phyloP scores from a whole-genome alignment of 352 stramenopile species.

The Bremia lactucae region DNA sequence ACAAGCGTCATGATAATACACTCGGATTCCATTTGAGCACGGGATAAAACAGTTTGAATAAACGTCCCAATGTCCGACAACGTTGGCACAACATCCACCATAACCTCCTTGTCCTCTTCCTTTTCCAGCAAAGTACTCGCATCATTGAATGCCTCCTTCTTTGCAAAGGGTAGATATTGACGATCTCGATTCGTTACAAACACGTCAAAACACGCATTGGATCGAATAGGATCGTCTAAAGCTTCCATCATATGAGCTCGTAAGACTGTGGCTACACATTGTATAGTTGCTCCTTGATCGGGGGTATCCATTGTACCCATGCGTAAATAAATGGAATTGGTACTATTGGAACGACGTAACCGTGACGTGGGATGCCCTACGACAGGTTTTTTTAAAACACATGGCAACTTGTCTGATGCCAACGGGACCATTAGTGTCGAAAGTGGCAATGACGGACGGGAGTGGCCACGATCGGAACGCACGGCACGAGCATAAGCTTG shows the following conservation, averaged over 20 bases:
- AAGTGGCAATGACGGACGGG: slow-evolving; percentile 15
- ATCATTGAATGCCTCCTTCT: slow-evolving; percentile 16
- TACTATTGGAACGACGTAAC: slow-evolving; percentile 89
- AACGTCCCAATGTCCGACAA: slow-evolving; percentile 87
- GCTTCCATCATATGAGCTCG: slow-evolving; percentile 92
- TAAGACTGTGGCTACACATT: slow-evolving; percentile 92
- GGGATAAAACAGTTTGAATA: slow-evolving; percentile 89
- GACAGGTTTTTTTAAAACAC: not conserved
- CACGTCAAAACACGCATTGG: slow-evolving; percentile 52
- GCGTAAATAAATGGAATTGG: slow-evolving; percentile 88
- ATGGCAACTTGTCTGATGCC: slow-evolving; percentile 12
- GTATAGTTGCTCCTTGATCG: slow-evolving; percentile 93
- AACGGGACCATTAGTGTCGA: slow-evolving; percentile 16
- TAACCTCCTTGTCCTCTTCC: slow-evolving; percentile 20
- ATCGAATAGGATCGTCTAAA: slow-evolving; percentile 33
- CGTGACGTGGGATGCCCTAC: not conserved
- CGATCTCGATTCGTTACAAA: slow-evolving; percentile 54
- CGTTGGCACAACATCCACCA: slow-evolving; percentile 56
- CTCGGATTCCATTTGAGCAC: slow-evolving; percentile 89
- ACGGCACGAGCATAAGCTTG: slow-evolving; percentile 40
- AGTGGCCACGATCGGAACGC: slow-evolving; percentile 11
- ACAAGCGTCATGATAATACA: slow-evolving; percentile 97
- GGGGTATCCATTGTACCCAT: slow-evolving; percentile 92
- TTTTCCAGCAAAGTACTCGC: slow-evolving; percentile 17
- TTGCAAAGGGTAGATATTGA: slow-evolving; percentile 17